These are phyloP conservation scores for Lepidium didymum DNA, from an alignment of 345 rosid species.

Conservation along the genomic window DNA sequence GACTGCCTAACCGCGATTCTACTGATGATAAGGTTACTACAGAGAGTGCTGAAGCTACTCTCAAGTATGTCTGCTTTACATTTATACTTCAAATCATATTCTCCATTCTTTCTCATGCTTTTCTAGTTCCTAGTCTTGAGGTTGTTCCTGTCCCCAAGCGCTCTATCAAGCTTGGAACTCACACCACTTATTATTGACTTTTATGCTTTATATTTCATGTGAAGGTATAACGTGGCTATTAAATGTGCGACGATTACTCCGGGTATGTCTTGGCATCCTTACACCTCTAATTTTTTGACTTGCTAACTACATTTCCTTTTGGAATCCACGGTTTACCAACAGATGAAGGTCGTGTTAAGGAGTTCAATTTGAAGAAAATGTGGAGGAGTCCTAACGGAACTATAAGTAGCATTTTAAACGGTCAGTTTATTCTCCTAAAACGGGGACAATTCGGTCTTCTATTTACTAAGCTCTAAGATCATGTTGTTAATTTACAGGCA, in stretches of 20 bases:
- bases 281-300: background rate
- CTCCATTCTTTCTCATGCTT: background rate
- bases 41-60: constrained; percentile 60
- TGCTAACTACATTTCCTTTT: background rate
- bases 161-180: background rate
- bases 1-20: constrained; percentile 53
- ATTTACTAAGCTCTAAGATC: background rate
- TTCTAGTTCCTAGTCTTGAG: background rate
- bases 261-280: constrained; percentile 27
- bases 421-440: constrained; percentile 33
- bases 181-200: background rate
- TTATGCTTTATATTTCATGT: background rate
- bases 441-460: background rate
- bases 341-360: constrained; percentile 87
- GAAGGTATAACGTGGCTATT: constrained; percentile 53
- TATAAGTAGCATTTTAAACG: constrained; percentile 82
- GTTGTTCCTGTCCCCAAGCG: background rate
- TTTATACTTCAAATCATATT: background rate
- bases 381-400: constrained; percentile 98
- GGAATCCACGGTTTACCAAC: background rate
- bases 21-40: constrained; percentile 51
- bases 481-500: constrained; percentile 41
- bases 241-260: constrained; percentile 66
- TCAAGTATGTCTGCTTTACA: constrained; percentile 33
- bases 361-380: constrained; percentile 74